phyloP scores from a whole-genome alignment of 2,329 filamentous ascomycete species.

The Mollisia scopiformis region DNA sequence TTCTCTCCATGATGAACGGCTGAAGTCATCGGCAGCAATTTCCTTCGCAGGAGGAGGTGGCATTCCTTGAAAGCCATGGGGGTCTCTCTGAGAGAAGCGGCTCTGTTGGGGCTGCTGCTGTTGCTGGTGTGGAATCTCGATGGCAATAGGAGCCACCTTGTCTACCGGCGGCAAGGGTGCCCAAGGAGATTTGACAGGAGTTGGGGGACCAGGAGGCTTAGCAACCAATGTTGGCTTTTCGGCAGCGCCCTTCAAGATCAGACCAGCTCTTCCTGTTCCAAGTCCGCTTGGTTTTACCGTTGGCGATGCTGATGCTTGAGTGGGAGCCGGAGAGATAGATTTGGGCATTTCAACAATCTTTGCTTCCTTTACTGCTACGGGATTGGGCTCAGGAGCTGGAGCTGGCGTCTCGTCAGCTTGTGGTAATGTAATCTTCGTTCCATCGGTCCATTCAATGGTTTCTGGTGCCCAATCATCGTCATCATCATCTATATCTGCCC shows the following conservation, averaged over 20 bases:
- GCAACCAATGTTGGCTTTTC: conserved; percentile 76
- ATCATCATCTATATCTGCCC: conserved; percentile 89
- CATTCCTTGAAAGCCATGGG: conserved; percentile 56
- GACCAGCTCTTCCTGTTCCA: conserved; percentile 51
- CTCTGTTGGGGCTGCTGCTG: conserved; percentile 41
- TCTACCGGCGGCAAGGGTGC: conserved; percentile 84
- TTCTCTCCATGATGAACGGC: conserved; percentile 80
- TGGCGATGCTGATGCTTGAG: conserved; percentile 33
- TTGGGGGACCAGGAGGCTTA: conserved; percentile 68
- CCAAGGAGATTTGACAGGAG: conserved; percentile 89
- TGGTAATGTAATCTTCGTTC: conserved; percentile 78
- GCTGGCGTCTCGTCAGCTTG: conserved; percentile 55
- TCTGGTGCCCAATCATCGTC: conserved; percentile 88
- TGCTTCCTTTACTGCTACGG: conserved; percentile 27
- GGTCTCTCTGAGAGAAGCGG: conserved; percentile 58
- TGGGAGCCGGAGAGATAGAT: conserved; percentile 36
- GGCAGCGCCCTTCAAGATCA: conserved; percentile 67
- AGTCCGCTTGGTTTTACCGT: conserved; percentile 35
- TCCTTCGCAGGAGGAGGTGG: conserved; percentile 69
- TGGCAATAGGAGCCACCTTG: conserved; percentile 70
- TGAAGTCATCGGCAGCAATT: conserved; percentile 93
- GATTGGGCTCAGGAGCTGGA: conserved; percentile 31
- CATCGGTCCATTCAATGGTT: conserved; percentile 85
- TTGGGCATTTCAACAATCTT: conserved; percentile 29
- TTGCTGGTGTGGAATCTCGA: conserved; percentile 53